Evolutionary conservation across 805 yeast species (phyloP), one percentile per base, ranked within the genome.

Genomic region (Wickerhamiella brachini): DNA sequence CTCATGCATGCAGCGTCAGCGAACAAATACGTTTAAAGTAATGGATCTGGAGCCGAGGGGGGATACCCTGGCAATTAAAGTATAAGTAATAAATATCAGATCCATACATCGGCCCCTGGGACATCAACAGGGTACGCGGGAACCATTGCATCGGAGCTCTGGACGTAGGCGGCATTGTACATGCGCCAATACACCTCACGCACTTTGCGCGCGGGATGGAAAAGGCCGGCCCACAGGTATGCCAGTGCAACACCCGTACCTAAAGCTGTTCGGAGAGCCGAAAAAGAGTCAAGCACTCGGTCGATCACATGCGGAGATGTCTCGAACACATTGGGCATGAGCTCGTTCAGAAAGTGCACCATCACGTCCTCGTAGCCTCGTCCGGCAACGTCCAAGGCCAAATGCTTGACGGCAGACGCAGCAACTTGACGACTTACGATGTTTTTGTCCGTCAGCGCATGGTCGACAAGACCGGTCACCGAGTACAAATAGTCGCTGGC

Each of bases 341-440:
- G 65, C 48, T 89, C 71, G 62, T 93, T 87, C 61, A 93, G 68
- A 53, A 81, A 76, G 64, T 93, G 96, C 10, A 86, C 63, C 69
- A 93, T 87, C 0, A 87, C 85, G 56, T 83, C 94, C 57, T 86
- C 95, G 51, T 75, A 72, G 0, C 89, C 88, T 2, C 71, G 62
- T 0, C 96, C 96, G 23, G 75, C 68, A 61, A 90, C 80, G 17
- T 88, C 82, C 34, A 88, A 64, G 0, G 96, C 87, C 64, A 93
- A 71, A 58, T 87, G 94, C 62, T 78, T 79, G 1, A 87, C 79
- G 1, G 86, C 94, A 0, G 86, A 80, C 0, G 97, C 86, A 0
- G 96, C 97, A 0, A 96, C 90, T 65, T 93, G 99, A 46, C 98
- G 76, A 61, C 89, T 96, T 4, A 90, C 97, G 47, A 80, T 81